Percentiles rank a stretch among this genome's conserved stretches.
These are phyloP conservation scores for Sporothrix pseudoabietina DNA, from an alignment of 2,329 filamentous ascomycete genomes.

Conservation along the genomic window DNA sequence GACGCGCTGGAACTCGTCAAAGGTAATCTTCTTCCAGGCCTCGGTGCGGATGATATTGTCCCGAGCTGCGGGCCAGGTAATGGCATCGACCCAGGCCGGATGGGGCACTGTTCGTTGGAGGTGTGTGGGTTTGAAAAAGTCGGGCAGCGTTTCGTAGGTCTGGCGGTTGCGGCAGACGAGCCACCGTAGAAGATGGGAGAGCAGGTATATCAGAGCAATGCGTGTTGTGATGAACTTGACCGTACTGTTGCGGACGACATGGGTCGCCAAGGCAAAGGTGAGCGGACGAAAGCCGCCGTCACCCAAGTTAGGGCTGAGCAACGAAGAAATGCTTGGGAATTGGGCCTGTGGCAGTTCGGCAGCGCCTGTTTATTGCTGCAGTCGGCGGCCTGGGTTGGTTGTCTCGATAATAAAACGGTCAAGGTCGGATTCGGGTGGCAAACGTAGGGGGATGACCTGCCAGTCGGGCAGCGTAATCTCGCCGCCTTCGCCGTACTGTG, in stretches of 20 bases:
- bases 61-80: constrained; percentile 29
- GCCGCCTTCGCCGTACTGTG: neutral
- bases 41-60: constrained; percentile 26
- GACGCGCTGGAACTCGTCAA: constrained; percentile 21
- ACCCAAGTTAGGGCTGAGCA: constrained; percentile 33
- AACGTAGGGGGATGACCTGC: constrained; percentile 26
- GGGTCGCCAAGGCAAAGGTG: constrained; percentile 19
- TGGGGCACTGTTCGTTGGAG: constrained; percentile 37
- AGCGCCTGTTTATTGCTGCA: neutral
- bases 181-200: constrained; percentile 34
- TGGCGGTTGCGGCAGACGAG: constrained; percentile 36
- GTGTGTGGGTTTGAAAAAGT: constrained; percentile 36
- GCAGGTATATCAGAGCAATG: constrained; percentile 34
- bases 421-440: constrained; percentile 20
- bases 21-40: constrained; percentile 11
- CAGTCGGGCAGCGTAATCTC: neutral
- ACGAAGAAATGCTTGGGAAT: constrained; percentile 38
- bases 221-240: constrained; percentile 30
- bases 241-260: constrained; percentile 25
- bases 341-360: constrained; percentile 26
- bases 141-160: constrained; percentile 37
- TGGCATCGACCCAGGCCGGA: constrained; percentile 38
- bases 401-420: constrained; percentile 25
- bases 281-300: constrained; percentile 25
- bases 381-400: constrained; percentile 22